Percentiles rank a stretch among this genome's conserved stretches.
phyloP scores from a whole-genome alignment of 2,329 filamentous ascomycete species.

The Sordariomycetes sp. region DNA sequence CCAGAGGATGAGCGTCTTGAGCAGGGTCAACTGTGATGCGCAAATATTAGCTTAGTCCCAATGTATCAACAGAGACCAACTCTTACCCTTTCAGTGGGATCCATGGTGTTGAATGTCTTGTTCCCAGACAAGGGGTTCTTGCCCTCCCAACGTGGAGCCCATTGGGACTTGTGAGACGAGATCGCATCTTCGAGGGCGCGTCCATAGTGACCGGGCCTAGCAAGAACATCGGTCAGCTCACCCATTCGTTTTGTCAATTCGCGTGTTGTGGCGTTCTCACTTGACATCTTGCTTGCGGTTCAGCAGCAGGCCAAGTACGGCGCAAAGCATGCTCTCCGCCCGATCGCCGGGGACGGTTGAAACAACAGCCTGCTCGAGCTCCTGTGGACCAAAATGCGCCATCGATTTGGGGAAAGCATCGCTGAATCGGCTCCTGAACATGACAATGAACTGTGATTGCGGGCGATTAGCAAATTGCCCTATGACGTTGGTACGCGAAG shows the following conservation, averaged over 20 bases:
- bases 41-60: neutral
- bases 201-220: slow-evolving; percentile 82
- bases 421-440: slow-evolving; percentile 91
- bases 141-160: slow-evolving; percentile 75
- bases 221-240: neutral
- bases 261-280: slow-evolving; percentile 44
- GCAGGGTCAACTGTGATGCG: slow-evolving; percentile 62
- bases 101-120: slow-evolving; percentile 74
- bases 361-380: slow-evolving; percentile 79
- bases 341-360: slow-evolving; percentile 73
- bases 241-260: neutral
- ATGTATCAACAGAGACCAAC: neutral
- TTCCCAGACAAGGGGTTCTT: slow-evolving; percentile 77
- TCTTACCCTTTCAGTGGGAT: slow-evolving; percentile 68
- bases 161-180: slow-evolving; percentile 75
- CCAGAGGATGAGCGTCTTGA: slow-evolving; percentile 82
- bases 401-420: slow-evolving; percentile 83
- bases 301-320: slow-evolving; percentile 75
- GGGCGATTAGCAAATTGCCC: slow-evolving; percentile 20
- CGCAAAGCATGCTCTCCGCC: slow-evolving; percentile 82
- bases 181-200: slow-evolving; percentile 92
- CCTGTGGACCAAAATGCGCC: slow-evolving; percentile 86
- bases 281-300: slow-evolving; percentile 99
- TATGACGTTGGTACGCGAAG: slow-evolving; percentile 35
- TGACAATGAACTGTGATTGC: slow-evolving; percentile 77